phyloP scores from a whole-genome alignment of 192 early-diverging fungal genomes.

The Nowakowskiella sp. region DNA sequence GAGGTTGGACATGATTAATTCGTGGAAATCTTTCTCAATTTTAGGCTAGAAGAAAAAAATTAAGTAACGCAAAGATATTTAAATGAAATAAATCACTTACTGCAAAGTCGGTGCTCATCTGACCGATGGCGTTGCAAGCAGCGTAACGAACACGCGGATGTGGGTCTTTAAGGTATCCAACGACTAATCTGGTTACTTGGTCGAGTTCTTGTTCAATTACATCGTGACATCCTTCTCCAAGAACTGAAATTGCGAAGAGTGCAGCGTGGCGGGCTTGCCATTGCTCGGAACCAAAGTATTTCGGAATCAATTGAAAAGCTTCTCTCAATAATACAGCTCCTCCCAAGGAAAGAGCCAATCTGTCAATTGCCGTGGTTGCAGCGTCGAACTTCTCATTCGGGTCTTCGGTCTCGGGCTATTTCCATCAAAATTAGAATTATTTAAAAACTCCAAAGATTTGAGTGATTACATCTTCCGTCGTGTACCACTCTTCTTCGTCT shows the following conservation, averaged over 20 bases:
- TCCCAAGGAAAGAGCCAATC: constrained; percentile 73
- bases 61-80: background rate
- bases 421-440: constrained; percentile 6
- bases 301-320: constrained; percentile 81
- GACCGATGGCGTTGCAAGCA: constrained; percentile 91
- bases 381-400: constrained; percentile 80
- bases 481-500: constrained; percentile 84
- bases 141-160: constrained; percentile 95
- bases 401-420: constrained; percentile 78
- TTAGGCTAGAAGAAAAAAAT: constrained; percentile 8
- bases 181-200: constrained; percentile 64
- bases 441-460: too few species aligned
- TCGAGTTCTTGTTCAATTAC: constrained; percentile 86
- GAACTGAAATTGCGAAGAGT: constrained; percentile 88
- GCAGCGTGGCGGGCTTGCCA: constrained; percentile 92
- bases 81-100: constrained; percentile 6
- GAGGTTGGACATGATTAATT: constrained; percentile 62
- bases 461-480: constrained; percentile 62
- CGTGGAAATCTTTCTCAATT: constrained; percentile 27
- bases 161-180: constrained; percentile 74
- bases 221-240: constrained; percentile 94
- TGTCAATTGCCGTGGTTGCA: constrained; percentile 95
- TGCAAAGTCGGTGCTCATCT: constrained; percentile 96
- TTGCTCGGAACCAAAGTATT: constrained; percentile 70
- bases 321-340: constrained; percentile 85